Conservation (phyloP, 345 rosid genomes). For the Gossypium raimondii region DNA sequence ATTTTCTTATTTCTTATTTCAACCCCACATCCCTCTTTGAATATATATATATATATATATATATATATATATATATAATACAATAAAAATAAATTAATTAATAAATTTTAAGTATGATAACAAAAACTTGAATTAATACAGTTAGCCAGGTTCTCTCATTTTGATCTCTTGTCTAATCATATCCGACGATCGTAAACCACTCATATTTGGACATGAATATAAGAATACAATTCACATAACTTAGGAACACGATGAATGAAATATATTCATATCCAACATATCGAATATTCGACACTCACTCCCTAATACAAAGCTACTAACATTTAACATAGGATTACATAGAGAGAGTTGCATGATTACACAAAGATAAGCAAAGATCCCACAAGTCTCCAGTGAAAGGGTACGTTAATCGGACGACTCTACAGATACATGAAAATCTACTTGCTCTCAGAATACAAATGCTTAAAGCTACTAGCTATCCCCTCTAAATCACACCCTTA, state of each 20-base stretch:
- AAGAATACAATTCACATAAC: not conserved
- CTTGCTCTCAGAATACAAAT: no score
- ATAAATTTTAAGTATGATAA: no score
- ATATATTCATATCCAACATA: not conserved
- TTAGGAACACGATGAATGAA: not conserved
- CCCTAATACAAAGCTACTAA: not conserved
- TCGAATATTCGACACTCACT: not conserved
- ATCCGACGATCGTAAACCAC: no score
- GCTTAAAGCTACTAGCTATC: not conserved
- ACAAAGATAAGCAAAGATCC: not conserved
- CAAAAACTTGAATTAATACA: no score
- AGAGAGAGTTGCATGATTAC: not conserved
- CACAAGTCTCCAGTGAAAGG: not conserved
- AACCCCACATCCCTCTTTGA: no score
- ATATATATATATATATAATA: no score
- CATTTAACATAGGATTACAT: not conserved
- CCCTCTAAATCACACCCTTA: not conserved
- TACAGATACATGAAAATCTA: not conserved
- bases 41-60: no score
- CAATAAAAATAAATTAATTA: no score
- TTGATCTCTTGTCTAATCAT: no score
- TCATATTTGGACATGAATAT: not conserved
- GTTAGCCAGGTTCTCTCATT: no score
- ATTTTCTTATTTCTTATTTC: no score
- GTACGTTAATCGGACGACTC: not conserved